Evolutionary conservation across 495 filamentous ascomycete species (phyloP), one percentile per base, ranked within the genome.

Genomic region (Neurospora hispaniola): DNA sequence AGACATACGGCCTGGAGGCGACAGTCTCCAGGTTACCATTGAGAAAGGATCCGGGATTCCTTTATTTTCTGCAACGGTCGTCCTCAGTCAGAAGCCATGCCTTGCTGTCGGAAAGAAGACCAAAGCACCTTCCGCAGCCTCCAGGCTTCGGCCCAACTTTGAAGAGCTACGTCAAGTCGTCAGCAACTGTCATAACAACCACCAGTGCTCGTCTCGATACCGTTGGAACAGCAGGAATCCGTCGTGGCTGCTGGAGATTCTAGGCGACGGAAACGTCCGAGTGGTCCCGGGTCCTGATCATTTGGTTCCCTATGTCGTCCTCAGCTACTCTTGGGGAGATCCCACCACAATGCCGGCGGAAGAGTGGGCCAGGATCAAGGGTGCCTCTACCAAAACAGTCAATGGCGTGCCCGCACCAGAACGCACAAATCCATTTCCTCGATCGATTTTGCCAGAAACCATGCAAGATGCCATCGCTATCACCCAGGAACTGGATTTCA

Each of bases 321-420:
- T 80, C 11, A 80, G 79, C 71, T 80, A 80, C 71, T 79, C 79
- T 12, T 80, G 79, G 79, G 79, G 79, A 40, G 74, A 80, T 59
- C 76, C 76, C 12, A 38, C 73, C 5, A 69, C 75, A 9, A 80
- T 80, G 78, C 73, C 78, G 6, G 42, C 73, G 3, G 73, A 70
- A 5, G 78, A 80, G 40, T 79, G 78, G 78, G 79, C 78, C 23
- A 75, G 73, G 23, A 80, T 80, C 70, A 79, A 79, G 70, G 75
- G 71, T 0, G 78, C 76, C 44, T 72, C 75, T 66, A 80, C 79
- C 41, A 79, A 75, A 70, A 75, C 76, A 12, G 73, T 73, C 48
- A 72, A 79, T 40, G 76, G 78, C 4, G 42, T 43, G 20, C 79
- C 79, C 20, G 75, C 79, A 11, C 71, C 73, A 1, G 76, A 80